phyloP scores from a whole-genome alignment of 805 yeast genomes.

The Zygosaccharomyces lentus region DNA sequence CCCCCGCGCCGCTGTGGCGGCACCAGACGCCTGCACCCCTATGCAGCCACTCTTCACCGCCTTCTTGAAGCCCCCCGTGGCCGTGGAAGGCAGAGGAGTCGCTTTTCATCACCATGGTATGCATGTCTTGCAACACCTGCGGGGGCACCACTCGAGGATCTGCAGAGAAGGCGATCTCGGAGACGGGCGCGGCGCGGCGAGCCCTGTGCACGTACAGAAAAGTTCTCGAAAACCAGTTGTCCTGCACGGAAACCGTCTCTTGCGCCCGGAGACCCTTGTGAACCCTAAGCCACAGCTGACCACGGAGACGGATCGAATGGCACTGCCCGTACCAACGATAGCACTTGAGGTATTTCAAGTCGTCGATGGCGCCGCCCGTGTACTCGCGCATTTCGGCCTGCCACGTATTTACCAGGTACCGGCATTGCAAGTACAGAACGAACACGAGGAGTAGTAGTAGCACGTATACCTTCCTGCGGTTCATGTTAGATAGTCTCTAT shows the following conservation, averaged over 20 bases:
- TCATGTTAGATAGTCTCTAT: constrained; percentile 3
- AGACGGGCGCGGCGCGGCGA: constrained; percentile 34
- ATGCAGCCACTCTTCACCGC: constrained; percentile 40
- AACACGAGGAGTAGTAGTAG: neutral
- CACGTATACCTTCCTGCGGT: neutral
- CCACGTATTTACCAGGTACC: neutral
- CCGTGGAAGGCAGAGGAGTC: constrained; percentile 27
- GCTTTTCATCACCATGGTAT: constrained; percentile 30
- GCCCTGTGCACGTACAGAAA: constrained; percentile 29
- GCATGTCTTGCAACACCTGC: constrained; percentile 36
- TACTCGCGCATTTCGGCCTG: constrained; percentile 17
- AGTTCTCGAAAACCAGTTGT: constrained; percentile 22
- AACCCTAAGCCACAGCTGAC: constrained; percentile 31
- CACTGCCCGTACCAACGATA: constrained; percentile 32
- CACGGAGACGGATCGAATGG: constrained; percentile 1
- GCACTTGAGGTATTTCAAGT: constrained; percentile 30
- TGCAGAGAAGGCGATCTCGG: constrained; percentile 44
- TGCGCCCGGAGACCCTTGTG: constrained; percentile 24
- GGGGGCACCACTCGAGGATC: constrained; percentile 38
- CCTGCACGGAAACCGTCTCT: constrained; percentile 11
- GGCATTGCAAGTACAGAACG: neutral
- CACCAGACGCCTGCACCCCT: constrained; percentile 55
- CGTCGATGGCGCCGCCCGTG: constrained; percentile 32
- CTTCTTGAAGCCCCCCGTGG: constrained; percentile 12
- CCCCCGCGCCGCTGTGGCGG: constrained; percentile 40